phyloP scores from a whole-genome alignment of 306 rosid genomes.

The Inga laurina region DNA sequence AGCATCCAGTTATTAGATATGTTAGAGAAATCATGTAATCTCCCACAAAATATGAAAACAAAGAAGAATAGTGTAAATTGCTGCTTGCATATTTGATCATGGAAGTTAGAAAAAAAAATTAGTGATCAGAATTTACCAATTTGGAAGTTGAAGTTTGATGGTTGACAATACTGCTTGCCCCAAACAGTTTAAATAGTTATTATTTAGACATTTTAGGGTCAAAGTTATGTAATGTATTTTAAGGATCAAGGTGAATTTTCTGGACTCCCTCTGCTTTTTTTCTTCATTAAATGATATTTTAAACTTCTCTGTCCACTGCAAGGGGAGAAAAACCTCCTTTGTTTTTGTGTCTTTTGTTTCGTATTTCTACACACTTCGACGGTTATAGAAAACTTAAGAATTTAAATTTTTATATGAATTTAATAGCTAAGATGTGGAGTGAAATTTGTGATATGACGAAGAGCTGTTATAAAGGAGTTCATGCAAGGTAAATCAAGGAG shows the following conservation, averaged over 20 bases:
- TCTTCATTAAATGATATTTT: not conserved
- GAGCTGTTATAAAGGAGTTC: not conserved
- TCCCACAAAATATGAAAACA: conserved; percentile 10
- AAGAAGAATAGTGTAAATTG: conserved; percentile 42
- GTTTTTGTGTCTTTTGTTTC: too few species aligned
- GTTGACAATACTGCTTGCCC: not conserved
- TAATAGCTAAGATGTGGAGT: not conserved
- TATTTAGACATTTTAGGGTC: not conserved
- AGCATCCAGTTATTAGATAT: conserved; percentile 37
- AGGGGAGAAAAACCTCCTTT: not conserved
- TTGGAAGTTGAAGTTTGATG: not conserved
- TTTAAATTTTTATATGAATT: not conserved
- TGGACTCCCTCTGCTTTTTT: not conserved
- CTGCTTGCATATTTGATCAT: conserved; percentile 33
- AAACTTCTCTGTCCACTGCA: not conserved
- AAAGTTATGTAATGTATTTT: not conserved
- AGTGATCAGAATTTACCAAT: not conserved
- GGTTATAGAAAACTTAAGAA: not conserved
- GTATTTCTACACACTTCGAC: not conserved
- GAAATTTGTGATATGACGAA: not conserved
- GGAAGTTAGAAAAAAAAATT: not conserved
- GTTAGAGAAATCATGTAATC: conserved; percentile 38
- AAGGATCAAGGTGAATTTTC: not conserved
- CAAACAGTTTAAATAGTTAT: not conserved
- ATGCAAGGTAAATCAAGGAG: not conserved